Percentiles rank a stretch among this genome's conserved stretches.
Conservation (phyloP, 345 rosid species). For the Jatropha curcas region DNA sequence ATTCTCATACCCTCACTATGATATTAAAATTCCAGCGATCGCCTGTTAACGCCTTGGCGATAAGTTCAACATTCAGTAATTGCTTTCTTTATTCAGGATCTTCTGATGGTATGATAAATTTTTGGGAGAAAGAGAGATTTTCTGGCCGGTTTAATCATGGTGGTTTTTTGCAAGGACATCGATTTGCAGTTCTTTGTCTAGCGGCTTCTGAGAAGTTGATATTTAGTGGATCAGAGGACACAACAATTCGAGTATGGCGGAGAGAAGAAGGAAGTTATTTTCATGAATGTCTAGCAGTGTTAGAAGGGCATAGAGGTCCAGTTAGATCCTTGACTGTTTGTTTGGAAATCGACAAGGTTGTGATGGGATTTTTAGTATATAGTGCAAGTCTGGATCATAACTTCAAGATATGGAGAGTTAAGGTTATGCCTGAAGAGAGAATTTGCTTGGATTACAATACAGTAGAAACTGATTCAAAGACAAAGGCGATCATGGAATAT, state of each 20-base stretch:
- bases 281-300: conserved; percentile 50
- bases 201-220: conserved; percentile 41
- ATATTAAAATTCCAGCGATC: conserved; percentile 52
- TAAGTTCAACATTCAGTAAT: conserved; percentile 31
- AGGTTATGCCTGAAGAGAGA: conserved; percentile 45
- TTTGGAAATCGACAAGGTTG: conserved; percentile 46
- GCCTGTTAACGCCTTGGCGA: conserved; percentile 46
- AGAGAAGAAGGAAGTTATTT: conserved; percentile 55
- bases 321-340: conserved; percentile 48
- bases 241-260: conserved; percentile 56
- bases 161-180: conserved; percentile 56
- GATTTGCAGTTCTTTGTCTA: conserved; percentile 43
- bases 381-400: conserved; percentile 56
- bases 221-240: conserved; percentile 55
- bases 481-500: conserved; percentile 24
- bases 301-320: conserved; percentile 54
- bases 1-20: conserved; percentile 51
- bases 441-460: conserved; percentile 17
- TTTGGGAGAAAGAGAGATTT: conserved; percentile 55
- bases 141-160: conserved; percentile 50
- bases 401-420: conserved; percentile 55
- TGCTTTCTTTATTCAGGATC: conserved; percentile 50
- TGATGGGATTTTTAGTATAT: conserved; percentile 49
- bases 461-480: conserved; percentile 18
- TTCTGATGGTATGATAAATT: conserved; percentile 48